Percentiles rank a stretch among this genome's conserved stretches.
Evolutionary conservation across 2,329 filamentous ascomycete species (phyloP).

Genomic region (Podosphaera leucotricha): DNA sequence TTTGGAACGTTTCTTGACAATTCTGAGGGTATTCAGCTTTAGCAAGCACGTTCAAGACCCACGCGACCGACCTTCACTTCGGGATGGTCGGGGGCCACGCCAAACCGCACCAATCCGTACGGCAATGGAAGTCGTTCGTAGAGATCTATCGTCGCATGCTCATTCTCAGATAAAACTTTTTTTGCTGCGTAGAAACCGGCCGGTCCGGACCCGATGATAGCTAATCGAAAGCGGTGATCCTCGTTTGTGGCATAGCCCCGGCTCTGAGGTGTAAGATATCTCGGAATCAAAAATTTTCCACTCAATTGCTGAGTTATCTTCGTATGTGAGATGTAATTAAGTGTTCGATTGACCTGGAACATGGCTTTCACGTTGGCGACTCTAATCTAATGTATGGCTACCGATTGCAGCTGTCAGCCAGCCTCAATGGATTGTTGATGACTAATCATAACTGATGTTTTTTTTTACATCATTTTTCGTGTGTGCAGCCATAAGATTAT

Average conservation of each 20-base stretch:
- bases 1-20: slow-evolving; percentile 79
- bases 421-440: too few species aligned
- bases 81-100: slow-evolving; percentile 93
- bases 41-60: background rate
- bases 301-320: too few species aligned
- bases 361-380: too few species aligned
- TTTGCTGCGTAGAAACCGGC: slow-evolving; percentile 92
- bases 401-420: too few species aligned
- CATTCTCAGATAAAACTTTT: slow-evolving; percentile 53
- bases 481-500: too few species aligned
- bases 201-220: slow-evolving; percentile 78
- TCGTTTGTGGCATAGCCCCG: slow-evolving; percentile 8
- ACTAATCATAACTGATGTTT: too few species aligned
- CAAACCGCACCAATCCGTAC: slow-evolving; percentile 77
- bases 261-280: background rate
- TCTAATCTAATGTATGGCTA: too few species aligned
- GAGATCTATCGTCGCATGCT: slow-evolving; percentile 65
- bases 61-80: slow-evolving; percentile 58
- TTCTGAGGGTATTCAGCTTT: slow-evolving; percentile 32
- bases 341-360: too few species aligned
- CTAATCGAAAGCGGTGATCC: slow-evolving; percentile 44
- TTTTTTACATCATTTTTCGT: too few species aligned
- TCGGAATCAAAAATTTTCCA: background rate
- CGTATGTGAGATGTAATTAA: too few species aligned
- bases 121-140: slow-evolving; percentile 85